Conservation (phyloP, 1,284 basidiomycete species). For the Ganoderma leucocontextum region DNA sequence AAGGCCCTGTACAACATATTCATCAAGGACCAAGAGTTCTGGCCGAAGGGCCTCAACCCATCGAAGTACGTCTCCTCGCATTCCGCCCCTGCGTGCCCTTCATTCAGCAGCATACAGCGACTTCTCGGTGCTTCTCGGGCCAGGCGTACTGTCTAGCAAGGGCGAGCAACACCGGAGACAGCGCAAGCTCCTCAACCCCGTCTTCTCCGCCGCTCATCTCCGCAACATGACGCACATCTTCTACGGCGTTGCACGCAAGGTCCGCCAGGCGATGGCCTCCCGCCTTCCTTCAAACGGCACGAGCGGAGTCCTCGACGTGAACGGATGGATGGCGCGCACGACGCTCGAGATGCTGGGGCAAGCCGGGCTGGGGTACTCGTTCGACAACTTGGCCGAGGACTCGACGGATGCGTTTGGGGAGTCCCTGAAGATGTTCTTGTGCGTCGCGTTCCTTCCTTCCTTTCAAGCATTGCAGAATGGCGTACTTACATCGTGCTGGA, state of each 20-base stretch:
- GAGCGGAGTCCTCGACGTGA: conserved; percentile 11
- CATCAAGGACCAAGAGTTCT: conserved; percentile 21
- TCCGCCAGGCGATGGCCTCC: conserved; percentile 7
- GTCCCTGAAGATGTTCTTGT: conserved; percentile 36
- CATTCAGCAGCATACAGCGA: neutral
- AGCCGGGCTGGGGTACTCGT: conserved; percentile 22
- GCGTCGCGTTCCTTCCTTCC: conserved; percentile 4
- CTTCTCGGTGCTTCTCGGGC: conserved; percentile 9
- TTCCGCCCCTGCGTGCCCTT: neutral
- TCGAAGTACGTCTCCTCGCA: conserved; percentile 1
- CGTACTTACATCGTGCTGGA: neutral
- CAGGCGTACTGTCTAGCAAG: neutral
- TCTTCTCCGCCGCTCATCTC: conserved; percentile 10
- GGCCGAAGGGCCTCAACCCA: conserved; percentile 1
- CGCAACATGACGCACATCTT: conserved; percentile 16
- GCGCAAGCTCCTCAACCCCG: conserved; percentile 8
- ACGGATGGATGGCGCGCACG: conserved; percentile 20
- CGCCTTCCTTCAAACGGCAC: conserved; percentile 1
- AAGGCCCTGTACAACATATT: conserved; percentile 17
- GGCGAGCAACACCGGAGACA: conserved; percentile 9
- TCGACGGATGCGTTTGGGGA: conserved; percentile 30
- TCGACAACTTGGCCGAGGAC: conserved; percentile 17
- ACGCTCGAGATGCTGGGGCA: conserved; percentile 23
- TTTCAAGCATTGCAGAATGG: neutral
- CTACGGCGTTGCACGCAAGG: conserved; percentile 9